A percentile compares a stretch with the other conserved stretches of the same genome.
These are phyloP conservation scores for Rhododendron simsii DNA, from an alignment of 148 eudicot species.

Conservation along the genomic window DNA sequence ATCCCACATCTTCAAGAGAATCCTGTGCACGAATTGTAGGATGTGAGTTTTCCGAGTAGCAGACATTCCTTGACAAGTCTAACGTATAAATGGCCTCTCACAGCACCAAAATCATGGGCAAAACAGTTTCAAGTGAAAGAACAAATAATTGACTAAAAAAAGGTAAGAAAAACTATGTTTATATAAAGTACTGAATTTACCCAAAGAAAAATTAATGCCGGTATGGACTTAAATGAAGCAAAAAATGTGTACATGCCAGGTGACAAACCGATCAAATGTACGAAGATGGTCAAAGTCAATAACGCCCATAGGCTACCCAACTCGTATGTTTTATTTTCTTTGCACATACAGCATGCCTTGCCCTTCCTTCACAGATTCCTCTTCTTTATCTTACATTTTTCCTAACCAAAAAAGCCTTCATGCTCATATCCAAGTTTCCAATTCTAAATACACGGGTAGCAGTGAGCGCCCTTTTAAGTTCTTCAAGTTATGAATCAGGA, in stretches of 20 bases:
- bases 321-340: neutral
- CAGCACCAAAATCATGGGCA: neutral
- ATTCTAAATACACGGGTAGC: neutral
- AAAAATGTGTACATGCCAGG: neutral
- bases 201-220: neutral
- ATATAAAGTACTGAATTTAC: neutral
- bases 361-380: neutral
- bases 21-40: slow-evolving; percentile 33
- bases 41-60: neutral
- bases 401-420: neutral
- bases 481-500: neutral
- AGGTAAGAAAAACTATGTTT: neutral
- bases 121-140: neutral
- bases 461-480: neutral
- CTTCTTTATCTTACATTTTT: neutral
- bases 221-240: neutral
- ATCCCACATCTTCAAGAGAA: slow-evolving; percentile 49
- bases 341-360: neutral
- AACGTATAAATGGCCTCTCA: neutral
- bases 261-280: neutral
- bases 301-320: neutral
- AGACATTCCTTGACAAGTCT: neutral
- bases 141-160: neutral
- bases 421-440: neutral
- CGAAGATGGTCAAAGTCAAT: neutral